A percentile compares a stretch with the other conserved stretches of the same genome.
Evolutionary conservation across 768 basidiomycete genomes (phyloP).

Genomic region (Mycena chlorophos): DNA sequence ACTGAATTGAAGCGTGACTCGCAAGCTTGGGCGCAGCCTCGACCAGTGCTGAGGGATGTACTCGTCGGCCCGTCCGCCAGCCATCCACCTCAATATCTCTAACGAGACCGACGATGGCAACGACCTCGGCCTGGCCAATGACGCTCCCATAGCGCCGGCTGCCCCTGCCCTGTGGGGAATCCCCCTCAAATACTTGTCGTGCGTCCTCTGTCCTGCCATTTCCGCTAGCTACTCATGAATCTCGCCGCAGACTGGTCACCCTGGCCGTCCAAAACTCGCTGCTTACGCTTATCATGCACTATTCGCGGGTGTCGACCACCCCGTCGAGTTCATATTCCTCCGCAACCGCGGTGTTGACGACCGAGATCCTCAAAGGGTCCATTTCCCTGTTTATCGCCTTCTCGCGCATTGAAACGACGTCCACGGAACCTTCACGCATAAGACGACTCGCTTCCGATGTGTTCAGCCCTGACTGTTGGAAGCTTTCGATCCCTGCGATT

Average conservation of each 20-base stretch:
- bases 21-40: constrained; percentile 4
- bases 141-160: constrained; percentile 33
- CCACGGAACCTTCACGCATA: constrained; percentile 37
- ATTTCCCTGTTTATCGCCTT: constrained; percentile 90
- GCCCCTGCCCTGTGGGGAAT: constrained; percentile 65
- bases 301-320: constrained; percentile 82
- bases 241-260: constrained; percentile 60
- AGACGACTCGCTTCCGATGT: constrained; percentile 42
- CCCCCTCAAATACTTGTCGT: constrained; percentile 82
- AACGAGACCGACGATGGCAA: constrained; percentile 45
- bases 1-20: constrained; percentile 6
- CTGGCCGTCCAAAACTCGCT: constrained; percentile 91
- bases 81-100: constrained; percentile 31
- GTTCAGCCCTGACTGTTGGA: constrained; percentile 91
- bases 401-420: constrained; percentile 47
- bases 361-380: constrained; percentile 88
- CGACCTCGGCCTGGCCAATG: constrained; percentile 41
- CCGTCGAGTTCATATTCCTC: constrained; percentile 83
- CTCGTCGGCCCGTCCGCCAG: constrained; percentile 20
- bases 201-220: constrained; percentile 31
- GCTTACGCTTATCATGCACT: constrained; percentile 93
- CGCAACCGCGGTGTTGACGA: constrained; percentile 91
- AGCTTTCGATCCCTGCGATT: constrained; percentile 93
- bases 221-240: neutral
- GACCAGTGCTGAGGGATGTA: constrained; percentile 20